Evolutionary conservation across 495 filamentous ascomycete genomes (phyloP), one percentile per base, ranked within the genome.

Genomic region (Aspergillus campestris): DNA sequence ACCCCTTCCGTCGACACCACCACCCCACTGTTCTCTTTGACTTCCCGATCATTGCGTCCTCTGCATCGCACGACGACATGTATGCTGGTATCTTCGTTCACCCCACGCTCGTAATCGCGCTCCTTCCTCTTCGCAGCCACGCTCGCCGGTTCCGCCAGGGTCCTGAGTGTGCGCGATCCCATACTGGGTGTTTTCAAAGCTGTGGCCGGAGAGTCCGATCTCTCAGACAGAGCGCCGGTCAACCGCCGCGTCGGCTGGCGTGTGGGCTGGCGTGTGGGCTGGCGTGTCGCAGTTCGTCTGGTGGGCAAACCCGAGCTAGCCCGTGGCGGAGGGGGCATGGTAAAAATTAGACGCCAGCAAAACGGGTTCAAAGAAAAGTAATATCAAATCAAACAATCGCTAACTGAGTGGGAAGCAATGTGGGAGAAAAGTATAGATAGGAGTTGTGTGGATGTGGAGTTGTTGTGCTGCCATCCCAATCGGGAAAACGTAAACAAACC

Each of bases 61-160:
- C 92, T 79, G 67, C 92, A 98, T 48, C 92, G 77, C 28, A 98
- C 92, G 4, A 96, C 90, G 32, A 97, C 92, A 64, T 94, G 89
- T 60, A 98, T 98, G 64, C 94, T 97, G 3, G 92, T 96, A 61
- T 94, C 89, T 47, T 88, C 80, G 31, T 77, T 77, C 18, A 74
- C 73, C 40, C 84, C 79, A 37, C 80, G 61, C 42, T 94, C 88
- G 57, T 79, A 89, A 34, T 94, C 87, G 55, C 86, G 76, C 53
- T 89, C 83, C 57, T 92, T 92, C 48, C 88, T 73, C 70, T 92
- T 90, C 10, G 65, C 72, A 40, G 78, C 75, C 47, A 58, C 55
- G 42, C 60, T 65, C 3, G 65, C 49, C 8, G 65, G 68, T 8
- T 67, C 60, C n/a, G 56, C 56, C 5, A 71, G 76, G 9, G 69